These are phyloP conservation scores for Coemansia asiatica DNA, from an alignment of 192 early-diverging fungal species.

Conservation along the genomic window DNA sequence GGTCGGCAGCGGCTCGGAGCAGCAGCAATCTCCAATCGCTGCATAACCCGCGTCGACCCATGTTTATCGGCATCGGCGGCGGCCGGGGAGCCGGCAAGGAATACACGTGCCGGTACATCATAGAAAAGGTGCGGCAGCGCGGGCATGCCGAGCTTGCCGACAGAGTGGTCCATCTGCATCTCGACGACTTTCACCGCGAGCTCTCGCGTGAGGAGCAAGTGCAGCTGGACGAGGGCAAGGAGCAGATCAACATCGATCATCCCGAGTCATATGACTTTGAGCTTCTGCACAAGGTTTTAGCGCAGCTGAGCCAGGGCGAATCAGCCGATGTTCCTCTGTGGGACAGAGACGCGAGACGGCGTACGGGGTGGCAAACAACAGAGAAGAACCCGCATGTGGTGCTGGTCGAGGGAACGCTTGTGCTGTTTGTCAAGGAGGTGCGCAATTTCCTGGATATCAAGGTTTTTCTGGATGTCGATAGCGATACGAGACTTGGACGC, in stretches of 20 bases:
- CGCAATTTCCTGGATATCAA: constrained; percentile 73
- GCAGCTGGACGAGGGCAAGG: constrained; percentile 48
- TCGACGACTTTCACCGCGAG: constrained; percentile 69
- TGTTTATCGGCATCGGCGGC: constrained; percentile 57
- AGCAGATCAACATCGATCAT: constrained; percentile 67
- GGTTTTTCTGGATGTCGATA: constrained; percentile 84
- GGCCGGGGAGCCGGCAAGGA: constrained; percentile 56
- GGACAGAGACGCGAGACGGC: constrained; percentile 55
- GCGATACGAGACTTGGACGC: constrained; percentile 67
- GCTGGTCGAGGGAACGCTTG: constrained; percentile 76
- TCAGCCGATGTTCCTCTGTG: constrained; percentile 63
- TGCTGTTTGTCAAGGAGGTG: constrained; percentile 69
- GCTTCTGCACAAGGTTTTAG: constrained; percentile 59
- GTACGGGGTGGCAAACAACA: constrained; percentile 12
- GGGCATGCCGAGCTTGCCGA: constrained; percentile 53
- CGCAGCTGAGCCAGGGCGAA: constrained; percentile 54
- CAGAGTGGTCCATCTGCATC: constrained; percentile 59
- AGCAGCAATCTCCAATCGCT: constrained; percentile 1
- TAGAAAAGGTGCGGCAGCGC: constrained; percentile 46
- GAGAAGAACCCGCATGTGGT: constrained; percentile 63
- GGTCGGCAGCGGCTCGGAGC: not conserved
- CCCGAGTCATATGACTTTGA: constrained; percentile 80
- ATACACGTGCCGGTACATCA: constrained; percentile 43
- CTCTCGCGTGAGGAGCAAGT: constrained; percentile 57
- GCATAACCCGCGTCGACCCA: constrained; percentile 19